These are phyloP conservation scores for Plantago coronopus DNA, from an alignment of 305 asterid genomes.

Conservation along the genomic window DNA sequence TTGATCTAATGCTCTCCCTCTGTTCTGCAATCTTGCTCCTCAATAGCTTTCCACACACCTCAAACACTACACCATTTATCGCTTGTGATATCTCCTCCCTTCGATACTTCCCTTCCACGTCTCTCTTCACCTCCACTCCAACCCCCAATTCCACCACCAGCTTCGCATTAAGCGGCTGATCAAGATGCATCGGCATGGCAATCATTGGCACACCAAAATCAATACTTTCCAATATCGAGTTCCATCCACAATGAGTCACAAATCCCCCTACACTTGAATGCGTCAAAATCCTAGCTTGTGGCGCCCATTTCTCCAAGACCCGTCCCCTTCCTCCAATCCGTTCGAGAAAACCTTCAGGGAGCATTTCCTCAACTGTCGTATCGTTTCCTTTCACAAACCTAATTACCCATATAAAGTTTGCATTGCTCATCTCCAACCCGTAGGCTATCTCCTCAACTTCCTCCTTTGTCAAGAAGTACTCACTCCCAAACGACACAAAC, in stretches of 20 bases:
- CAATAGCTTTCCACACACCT: conserved; percentile 29
- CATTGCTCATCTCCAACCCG: conserved; percentile 47
- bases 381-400: conserved; percentile 32
- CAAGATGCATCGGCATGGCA: conserved; percentile 55
- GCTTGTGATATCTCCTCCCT: conserved; percentile 39
- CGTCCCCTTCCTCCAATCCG: conserved; percentile 39
- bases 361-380: conserved; percentile 8
- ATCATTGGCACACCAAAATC: conserved; percentile 38
- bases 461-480: conserved; percentile 37
- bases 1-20: conserved; percentile 23
- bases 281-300: conserved; percentile 36
- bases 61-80: conserved; percentile 36
- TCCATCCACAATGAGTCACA: conserved; percentile 60
- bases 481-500: conserved; percentile 48
- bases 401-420: conserved; percentile 50
- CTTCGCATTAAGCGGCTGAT: conserved; percentile 57
- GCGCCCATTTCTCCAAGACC: conserved; percentile 48
- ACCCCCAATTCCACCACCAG: conserved; percentile 42
- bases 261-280: conserved; percentile 47
- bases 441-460: conserved; percentile 44
- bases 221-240: conserved; percentile 43
- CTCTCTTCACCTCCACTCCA: conserved; percentile 44
- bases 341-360: conserved; percentile 40
- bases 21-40: conserved; percentile 32
- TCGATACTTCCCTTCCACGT: conserved; percentile 28